Evolutionary conservation across 2,329 filamentous ascomycete species (phyloP).

Genomic region (Cadophora gregata): DNA sequence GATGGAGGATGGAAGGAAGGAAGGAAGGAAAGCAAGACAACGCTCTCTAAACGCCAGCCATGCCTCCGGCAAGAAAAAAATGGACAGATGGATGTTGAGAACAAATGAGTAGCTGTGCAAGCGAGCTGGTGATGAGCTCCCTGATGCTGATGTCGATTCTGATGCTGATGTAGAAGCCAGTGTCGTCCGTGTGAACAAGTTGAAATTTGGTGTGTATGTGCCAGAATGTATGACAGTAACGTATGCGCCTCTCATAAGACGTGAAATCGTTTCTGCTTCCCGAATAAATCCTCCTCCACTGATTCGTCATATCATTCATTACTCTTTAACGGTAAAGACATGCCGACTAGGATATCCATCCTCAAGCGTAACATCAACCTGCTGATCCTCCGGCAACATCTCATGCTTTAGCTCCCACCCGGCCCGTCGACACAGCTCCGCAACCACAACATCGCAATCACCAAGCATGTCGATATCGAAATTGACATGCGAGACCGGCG

Average conservation of each 20-base stretch:
- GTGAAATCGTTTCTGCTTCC: not conserved
- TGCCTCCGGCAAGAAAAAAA: not conserved
- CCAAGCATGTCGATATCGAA: slow-evolving; percentile 98
- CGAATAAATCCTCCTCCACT: not conserved
- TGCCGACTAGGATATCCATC: slow-evolving; percentile 55
- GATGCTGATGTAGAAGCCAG: too few relatives aligned
- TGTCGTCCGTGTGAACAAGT: not conserved
- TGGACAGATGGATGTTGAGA: too few relatives aligned
- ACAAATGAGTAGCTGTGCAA: not conserved
- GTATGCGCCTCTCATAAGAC: not conserved
- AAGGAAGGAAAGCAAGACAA: not conserved
- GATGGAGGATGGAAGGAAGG: too few relatives aligned
- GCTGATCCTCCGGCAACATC: slow-evolving; percentile 76
- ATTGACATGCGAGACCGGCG: slow-evolving; percentile 85
- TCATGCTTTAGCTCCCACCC: slow-evolving; percentile 83
- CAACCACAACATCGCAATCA: slow-evolving; percentile 89
- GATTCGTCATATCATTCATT: not conserved
- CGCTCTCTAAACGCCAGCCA: not conserved
- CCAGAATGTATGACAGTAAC: not conserved
- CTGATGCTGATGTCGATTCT: not conserved
- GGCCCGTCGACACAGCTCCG: slow-evolving; percentile 81
- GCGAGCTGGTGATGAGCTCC: not conserved
- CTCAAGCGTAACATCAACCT: slow-evolving; percentile 59
- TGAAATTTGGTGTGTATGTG: not conserved
- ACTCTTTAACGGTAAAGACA: slow-evolving; percentile 45